These are phyloP conservation scores for Erysimum cheiri DNA, from an alignment of 441 rosid genomes.

Conservation along the genomic window DNA sequence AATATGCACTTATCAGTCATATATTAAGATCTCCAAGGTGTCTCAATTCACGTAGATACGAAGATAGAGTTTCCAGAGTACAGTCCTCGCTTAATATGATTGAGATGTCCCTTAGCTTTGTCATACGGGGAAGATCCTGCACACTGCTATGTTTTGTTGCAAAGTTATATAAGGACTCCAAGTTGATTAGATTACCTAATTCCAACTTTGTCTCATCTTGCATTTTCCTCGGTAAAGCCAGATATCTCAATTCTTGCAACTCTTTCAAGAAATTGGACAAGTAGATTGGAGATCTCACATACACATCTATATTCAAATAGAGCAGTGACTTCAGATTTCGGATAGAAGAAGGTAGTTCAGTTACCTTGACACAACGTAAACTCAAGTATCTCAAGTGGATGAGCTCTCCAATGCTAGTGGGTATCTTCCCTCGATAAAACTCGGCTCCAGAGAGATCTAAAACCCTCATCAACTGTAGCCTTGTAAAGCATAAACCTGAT, in stretches of 20 bases:
- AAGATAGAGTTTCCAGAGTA: neutral
- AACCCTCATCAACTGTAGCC: constrained; percentile 17
- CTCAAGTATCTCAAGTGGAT: constrained; percentile 34
- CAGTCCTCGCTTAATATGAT: neutral
- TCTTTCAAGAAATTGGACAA: constrained; percentile 7
- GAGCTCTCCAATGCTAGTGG: constrained; percentile 11
- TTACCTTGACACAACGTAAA: fast-evolving
- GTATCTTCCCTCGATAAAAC: neutral
- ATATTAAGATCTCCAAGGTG: constrained; percentile 1
- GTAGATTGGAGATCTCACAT: neutral
- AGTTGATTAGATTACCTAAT: constrained; percentile 18
- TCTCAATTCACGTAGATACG: neutral
- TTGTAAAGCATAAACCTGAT: neutral
- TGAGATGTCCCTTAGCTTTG: constrained; percentile 19
- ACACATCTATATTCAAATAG: neutral
- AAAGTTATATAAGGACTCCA: neutral
- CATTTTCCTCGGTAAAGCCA: neutral
- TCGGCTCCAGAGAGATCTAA: neutral
- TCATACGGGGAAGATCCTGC: constrained; percentile 1
- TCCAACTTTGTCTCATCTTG: neutral
- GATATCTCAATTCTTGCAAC: constrained; percentile 12
- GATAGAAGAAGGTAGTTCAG: constrained; percentile 14
- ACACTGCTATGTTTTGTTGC: neutral
- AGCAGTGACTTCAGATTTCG: constrained; percentile 10
- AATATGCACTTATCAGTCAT: no score